phyloP scores from a whole-genome alignment of 2,329 filamentous ascomycete genomes.

The Talaromyces piceae region DNA sequence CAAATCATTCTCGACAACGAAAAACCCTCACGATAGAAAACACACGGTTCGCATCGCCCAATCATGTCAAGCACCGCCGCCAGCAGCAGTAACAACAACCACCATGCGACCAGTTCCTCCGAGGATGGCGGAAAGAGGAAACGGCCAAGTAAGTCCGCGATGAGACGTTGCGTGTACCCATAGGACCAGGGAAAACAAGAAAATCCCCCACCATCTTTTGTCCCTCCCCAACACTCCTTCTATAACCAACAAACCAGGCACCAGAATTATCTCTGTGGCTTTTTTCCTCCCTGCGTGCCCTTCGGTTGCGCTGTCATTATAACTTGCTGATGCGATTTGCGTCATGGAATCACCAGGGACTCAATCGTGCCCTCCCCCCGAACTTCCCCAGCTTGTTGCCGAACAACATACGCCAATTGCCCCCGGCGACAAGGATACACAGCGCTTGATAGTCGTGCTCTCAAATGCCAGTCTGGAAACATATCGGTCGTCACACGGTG shows the following conservation, averaged over 20 bases:
- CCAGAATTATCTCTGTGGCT: background rate
- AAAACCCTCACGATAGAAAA: background rate
- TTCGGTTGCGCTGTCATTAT: background rate
- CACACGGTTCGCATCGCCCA: background rate
- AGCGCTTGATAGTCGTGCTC: slow-evolving; percentile 88
- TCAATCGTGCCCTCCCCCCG: slow-evolving; percentile 87
- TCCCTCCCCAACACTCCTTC: background rate
- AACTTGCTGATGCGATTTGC: slow-evolving; percentile 6
- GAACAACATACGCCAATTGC: slow-evolving; percentile 85
- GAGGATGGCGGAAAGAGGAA: slow-evolving; percentile 28
- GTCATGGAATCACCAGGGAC: slow-evolving; percentile 53
- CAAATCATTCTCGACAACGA: background rate
- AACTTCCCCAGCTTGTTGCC: slow-evolving; percentile 83
- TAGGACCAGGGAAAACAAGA: background rate
- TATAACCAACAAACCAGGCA: background rate
- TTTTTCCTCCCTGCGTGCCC: background rate
- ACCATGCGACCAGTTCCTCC: slow-evolving; percentile 4
- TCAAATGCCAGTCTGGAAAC: slow-evolving; percentile 97
- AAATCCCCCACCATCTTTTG: slow-evolving; percentile 1
- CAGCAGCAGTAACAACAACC: background rate
- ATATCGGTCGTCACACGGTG: slow-evolving; percentile 79
- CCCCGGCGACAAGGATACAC: slow-evolving; percentile 78
- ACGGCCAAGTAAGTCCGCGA: slow-evolving; percentile 28
- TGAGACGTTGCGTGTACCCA: background rate
- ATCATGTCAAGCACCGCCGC: slow-evolving; percentile 25